A percentile compares a stretch with the other conserved stretches of the same genome.
phyloP scores from a whole-genome alignment of 176 grass and related monocot species.

The Echinochloa phyllopogon region DNA sequence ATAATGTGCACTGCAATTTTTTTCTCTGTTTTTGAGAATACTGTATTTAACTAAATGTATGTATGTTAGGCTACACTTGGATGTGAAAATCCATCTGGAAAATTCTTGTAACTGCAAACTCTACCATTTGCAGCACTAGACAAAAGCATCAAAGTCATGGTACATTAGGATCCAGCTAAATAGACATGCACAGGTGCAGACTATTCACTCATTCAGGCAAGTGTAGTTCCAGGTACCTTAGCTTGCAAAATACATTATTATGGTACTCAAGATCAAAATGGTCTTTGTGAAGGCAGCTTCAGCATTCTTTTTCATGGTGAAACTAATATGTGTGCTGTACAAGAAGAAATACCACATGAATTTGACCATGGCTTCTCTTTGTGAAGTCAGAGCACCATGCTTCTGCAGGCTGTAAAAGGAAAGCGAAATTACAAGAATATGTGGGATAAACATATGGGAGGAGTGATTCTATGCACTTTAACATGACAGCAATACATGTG shows the following conservation, averaged over 20 bases:
- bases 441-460: constrained; percentile 18
- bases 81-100: constrained; percentile 5
- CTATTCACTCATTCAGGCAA: constrained; percentile 6
- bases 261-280: background rate
- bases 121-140: background rate
- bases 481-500: constrained; percentile 4
- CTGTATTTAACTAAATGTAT: background rate
- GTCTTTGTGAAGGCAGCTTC: background rate
- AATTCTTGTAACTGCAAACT: background rate
- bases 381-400: background rate
- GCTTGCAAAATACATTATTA: constrained; percentile 19
- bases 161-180: constrained; percentile 28
- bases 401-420: constrained; percentile 2
- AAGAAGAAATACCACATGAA: constrained; percentile 19
- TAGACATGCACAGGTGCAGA: constrained; percentile 24
- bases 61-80: background rate
- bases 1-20: background rate
- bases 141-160: background rate
- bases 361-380: background rate
- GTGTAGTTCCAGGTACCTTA: constrained; percentile 25
- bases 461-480: background rate
- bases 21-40: background rate
- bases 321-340: constrained; percentile 27
- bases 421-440: background rate
- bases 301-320: constrained; percentile 13